These are phyloP conservation scores for Phytophthora chlamydospora DNA, from an alignment of 352 stramenopile genomes.

Conservation along the genomic window DNA sequence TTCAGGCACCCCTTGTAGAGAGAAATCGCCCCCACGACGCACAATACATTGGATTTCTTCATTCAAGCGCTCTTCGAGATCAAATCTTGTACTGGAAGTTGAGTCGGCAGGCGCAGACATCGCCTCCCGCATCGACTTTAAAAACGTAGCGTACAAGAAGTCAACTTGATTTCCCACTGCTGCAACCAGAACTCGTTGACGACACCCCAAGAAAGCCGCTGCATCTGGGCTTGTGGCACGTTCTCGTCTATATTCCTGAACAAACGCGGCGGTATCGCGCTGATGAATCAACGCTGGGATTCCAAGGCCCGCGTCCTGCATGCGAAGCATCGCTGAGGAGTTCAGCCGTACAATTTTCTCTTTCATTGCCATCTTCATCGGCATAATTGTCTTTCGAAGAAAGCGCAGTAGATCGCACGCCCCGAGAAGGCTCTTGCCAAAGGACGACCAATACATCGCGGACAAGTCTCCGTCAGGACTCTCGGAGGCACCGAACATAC, in stretches of 20 bases:
- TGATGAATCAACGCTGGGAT: conserved; percentile 65
- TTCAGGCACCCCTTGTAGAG: conserved; percentile 44
- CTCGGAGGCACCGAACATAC: conserved; percentile 48
- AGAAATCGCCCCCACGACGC: conserved; percentile 40
- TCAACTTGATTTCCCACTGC: conserved; percentile 52
- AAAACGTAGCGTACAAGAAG: conserved; percentile 50
- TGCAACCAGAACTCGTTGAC: conserved; percentile 42
- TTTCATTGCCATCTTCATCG: conserved; percentile 57
- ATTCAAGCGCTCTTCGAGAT: conserved; percentile 61
- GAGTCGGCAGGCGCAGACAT: conserved; percentile 32
- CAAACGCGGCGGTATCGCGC: conserved; percentile 52
- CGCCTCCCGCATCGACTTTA: conserved; percentile 41
- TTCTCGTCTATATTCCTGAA: conserved; percentile 53
- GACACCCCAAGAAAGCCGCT: conserved; percentile 51
- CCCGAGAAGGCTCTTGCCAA: conserved; percentile 72
- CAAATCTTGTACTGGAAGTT: conserved; percentile 21
- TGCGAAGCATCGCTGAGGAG: conserved; percentile 50
- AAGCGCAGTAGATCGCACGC: conserved; percentile 73
- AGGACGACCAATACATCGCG: conserved; percentile 75
- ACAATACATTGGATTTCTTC: conserved; percentile 57
- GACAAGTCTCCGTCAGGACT: conserved; percentile 14
- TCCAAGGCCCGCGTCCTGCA: conserved; percentile 60
- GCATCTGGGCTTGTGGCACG: conserved; percentile 30
- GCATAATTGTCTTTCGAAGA: conserved; percentile 52
- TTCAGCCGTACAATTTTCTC: conserved; percentile 64